Base-by-base conservation (phyloP, 495 filamentous ascomycete genomes). In the Recurvomyces mirabilis region DNA sequence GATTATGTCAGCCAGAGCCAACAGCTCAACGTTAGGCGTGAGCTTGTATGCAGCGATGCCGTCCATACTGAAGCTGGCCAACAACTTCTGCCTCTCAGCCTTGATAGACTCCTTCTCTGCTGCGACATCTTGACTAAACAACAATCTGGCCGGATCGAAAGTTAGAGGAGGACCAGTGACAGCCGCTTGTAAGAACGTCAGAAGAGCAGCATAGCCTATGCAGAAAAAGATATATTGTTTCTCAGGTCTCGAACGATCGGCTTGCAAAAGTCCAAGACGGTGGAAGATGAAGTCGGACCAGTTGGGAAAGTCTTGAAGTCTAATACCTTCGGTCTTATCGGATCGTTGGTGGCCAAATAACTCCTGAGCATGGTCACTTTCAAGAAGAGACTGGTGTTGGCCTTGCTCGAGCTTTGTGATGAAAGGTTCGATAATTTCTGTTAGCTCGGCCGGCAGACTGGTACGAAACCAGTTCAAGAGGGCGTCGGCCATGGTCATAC, bases 121-220 rank as follows among this genome's bases (percentile, higher is more conserved):
- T 0, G 47, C 21, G 0, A 60, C 35, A 7, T 60, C 38, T 17
- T 55, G 47, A 5, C 78, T 76, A 15, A 89, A 62, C n/a, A 87
- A 65, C 0, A 63, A 37, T 5, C 70, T 60, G 2, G 68, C 63
- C 5, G 75, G 64, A 31, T 57, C 60, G 57, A 77, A 82, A 0
- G 65, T 56, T n/a, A 85, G 65, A 0, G 79, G 77, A 18, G 88
- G 93, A 0, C 91, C 91, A 12, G 91, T 95, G 39, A 95, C 82
- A 60, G 86, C 96, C 0, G 79, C 78, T 52, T 96, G 91, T 17
- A 95, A 60, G 60, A 96, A 96, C n/a, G 77, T 74, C 55, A 83
- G 72, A 17, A 95, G 68, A 0, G 86, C 79, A 1, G 81, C 79
- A 13, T 81, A 64, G 15, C 76, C 87, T 33, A 91, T 63, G 18